Conservation (phyloP, 1,284 basidiomycete species). For the Ustilago nuda region DNA sequence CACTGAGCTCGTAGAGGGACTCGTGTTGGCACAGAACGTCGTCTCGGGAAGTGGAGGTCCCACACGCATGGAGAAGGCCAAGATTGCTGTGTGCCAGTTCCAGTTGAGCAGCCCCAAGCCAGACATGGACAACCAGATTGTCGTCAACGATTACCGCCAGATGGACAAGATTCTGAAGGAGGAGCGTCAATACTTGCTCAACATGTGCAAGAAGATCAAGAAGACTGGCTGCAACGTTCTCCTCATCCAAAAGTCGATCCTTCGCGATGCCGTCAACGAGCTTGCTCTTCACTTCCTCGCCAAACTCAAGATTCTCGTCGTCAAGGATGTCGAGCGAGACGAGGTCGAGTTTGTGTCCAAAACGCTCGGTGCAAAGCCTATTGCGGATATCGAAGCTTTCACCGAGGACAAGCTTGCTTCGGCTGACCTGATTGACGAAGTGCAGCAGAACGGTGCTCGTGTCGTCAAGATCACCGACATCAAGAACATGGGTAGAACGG, state of each 20-base stretch:
- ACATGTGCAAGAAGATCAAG: constrained; percentile 99
- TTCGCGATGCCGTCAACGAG: constrained; percentile 98
- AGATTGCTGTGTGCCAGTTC: constrained; percentile 98
- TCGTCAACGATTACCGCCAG: constrained; percentile 99
- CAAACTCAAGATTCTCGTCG: constrained; percentile 94
- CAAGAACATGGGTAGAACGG: constrained; percentile 93
- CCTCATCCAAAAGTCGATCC: constrained; percentile 97
- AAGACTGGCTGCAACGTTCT: constrained; percentile 99
- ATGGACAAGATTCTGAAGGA: constrained; percentile 99
- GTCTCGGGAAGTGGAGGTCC: constrained; percentile 90
- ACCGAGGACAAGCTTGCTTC: constrained; percentile 98
- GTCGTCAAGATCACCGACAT: constrained; percentile 95
- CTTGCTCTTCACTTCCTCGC: constrained; percentile 98
- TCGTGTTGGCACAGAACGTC: constrained; percentile 95
- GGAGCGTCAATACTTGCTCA: constrained; percentile 96
- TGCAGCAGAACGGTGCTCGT: constrained; percentile 84
- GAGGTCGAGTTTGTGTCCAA: constrained; percentile 98
- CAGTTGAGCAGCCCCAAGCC: constrained; percentile 98
- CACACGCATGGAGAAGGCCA: constrained; percentile 95
- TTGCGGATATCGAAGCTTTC: constrained; percentile 97
- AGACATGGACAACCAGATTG: constrained; percentile 99
- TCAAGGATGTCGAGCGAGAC: constrained; percentile 98
- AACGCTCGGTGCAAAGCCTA: constrained; percentile 92
- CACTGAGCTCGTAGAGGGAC: constrained; percentile 94
- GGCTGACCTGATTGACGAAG: constrained; percentile 95